A percentile compares a stretch with the other conserved stretches of the same genome.
These are phyloP conservation scores for Infundibulicybe gibba DNA, from an alignment of 768 basidiomycete species.

Conservation along the genomic window DNA sequence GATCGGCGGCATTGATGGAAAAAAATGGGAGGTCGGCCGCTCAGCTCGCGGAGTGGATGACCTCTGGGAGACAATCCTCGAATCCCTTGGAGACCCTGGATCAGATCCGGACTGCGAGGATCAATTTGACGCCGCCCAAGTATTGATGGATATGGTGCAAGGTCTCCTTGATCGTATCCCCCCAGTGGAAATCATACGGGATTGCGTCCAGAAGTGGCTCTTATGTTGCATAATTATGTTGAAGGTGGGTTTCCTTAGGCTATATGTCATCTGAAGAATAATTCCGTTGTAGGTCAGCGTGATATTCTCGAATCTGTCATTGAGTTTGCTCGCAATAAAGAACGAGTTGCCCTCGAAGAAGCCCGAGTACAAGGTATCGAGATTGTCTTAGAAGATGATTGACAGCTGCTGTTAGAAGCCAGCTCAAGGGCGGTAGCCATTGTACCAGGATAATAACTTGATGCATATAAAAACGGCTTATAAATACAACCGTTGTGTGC, in stretches of 20 bases:
- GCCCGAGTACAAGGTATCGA: conserved; percentile 54
- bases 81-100: conserved; percentile 20
- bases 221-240: conserved; percentile 69
- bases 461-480: neutral
- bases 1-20: conserved; percentile 51
- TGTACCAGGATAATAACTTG: neutral
- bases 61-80: conserved; percentile 56
- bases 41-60: conserved; percentile 48
- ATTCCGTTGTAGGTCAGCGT: conserved; percentile 58
- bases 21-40: conserved; percentile 65
- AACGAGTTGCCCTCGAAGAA: conserved; percentile 38
- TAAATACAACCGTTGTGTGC: neutral
- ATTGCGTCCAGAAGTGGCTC: conserved; percentile 52
- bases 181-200: conserved; percentile 13
- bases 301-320: conserved; percentile 55
- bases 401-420: neutral
- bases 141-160: conserved; percentile 66
- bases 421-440: neutral
- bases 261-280: neutral
- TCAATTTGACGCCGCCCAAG: conserved; percentile 63
- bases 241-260: conserved; percentile 41
- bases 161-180: conserved; percentile 49
- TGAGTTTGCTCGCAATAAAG: conserved; percentile 44
- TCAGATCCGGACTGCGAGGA: conserved; percentile 44
- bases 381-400: conserved; percentile 42